Base-by-base conservation (phyloP, 805 yeast species). In the Wickerhamiella occidentalis region DNA sequence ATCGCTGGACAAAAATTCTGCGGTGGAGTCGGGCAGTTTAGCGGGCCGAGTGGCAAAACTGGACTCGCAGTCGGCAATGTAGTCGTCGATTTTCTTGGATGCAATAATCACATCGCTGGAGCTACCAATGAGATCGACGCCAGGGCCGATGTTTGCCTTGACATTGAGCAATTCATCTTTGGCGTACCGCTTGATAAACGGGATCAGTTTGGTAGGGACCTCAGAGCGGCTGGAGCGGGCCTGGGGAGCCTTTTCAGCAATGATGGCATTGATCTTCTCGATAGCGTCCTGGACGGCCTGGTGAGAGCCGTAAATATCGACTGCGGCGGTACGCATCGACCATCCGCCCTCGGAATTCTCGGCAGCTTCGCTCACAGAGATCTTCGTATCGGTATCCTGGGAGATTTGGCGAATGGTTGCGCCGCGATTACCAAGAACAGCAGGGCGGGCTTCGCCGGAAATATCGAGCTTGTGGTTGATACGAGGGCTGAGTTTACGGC, bases 231-330 rank as follows among this genome's bases (percentile, higher is more conserved):
- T 17, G n/a, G 49, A 37, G 6, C 13, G 26, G 29, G 35, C 53
- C 56, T 15, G 21, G 13, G 47, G 22, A 49, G 86, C 81, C 58
- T 82, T 84, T 59, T 76, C 74, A 45, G 87, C 94, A 58, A 87
- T 82, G 18, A 87, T 82, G 18, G 75, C 77, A 60, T 77, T 56
- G 55, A 90, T 86, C 61, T 73, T 77, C 30, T 68, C 64, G 61
- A 81, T 81, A 26, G 96, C 96, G 45, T 73, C 72, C 54, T 73
- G 75, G 57, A 84, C 83, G 49, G 95, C 87, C 62, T 84, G 94
- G 52, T 76, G 74, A 61, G 87, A 94, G 67, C 96, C 97, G 52
- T 77, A 82, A 50, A 88, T 69, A 23, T 78, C 67, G 49, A 88
- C 80, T 29, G 71, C 69, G 28, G 82, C 72, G n/a, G 75, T 63